phyloP scores from a whole-genome alignment of 345 rosid species.

The Salix exigua region DNA sequence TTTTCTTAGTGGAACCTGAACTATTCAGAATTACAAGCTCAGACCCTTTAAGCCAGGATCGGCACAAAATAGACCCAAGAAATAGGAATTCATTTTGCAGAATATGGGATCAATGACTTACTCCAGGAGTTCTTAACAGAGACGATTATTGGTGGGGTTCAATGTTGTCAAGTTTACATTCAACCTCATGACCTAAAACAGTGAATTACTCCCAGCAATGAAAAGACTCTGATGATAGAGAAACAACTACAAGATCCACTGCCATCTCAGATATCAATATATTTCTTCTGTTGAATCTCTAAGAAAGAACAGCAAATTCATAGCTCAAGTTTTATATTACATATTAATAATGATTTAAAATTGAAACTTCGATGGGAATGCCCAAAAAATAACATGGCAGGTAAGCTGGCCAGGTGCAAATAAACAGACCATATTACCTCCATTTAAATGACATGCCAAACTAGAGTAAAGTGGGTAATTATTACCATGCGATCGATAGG shows the following conservation, averaged over 20 bases:
- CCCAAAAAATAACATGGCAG: neutral
- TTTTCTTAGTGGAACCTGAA: neutral
- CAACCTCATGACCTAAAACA: neutral
- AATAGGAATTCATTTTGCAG: neutral
- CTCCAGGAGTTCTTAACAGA: neutral
- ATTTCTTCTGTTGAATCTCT: neutral
- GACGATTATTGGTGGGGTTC: neutral
- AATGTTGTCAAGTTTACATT: neutral
- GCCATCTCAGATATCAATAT: neutral
- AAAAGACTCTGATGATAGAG: neutral
- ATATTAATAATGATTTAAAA: neutral
- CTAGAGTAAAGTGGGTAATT: neutral
- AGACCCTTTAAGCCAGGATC: neutral
- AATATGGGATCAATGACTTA: neutral
- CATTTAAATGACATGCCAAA: neutral
- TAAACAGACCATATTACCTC: neutral
- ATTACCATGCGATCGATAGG: neutral
- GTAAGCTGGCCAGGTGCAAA: neutral
- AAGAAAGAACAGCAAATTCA: neutral
- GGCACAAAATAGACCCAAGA: neutral
- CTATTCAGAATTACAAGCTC: neutral
- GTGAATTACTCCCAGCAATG: neutral
- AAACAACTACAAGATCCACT: neutral
- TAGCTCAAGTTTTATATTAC: neutral
- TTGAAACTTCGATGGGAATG: neutral